Base-by-base conservation (phyloP, 2,329 filamentous ascomycete genomes). In the Ceratocystis albifundus region DNA sequence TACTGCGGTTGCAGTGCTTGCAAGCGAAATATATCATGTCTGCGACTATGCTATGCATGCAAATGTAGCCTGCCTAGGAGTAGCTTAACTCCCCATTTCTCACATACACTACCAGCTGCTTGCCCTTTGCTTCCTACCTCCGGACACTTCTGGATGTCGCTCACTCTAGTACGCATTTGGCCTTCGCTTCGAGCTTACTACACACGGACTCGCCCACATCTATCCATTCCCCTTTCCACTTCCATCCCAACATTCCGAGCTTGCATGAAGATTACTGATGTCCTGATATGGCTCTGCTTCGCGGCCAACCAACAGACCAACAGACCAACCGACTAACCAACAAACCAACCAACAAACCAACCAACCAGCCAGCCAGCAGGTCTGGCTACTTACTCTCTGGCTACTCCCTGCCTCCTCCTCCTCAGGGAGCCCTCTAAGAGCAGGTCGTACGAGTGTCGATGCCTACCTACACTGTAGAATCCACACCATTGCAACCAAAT, bases 391-490 rank as follows among this genome's bases (percentile, higher is more conserved):
- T 57, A 30, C 4, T 30, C 25, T 20, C 45, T 20, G 15, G n/a
- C 8, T n/a, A n/a, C n/a, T n/a, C n/a, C n/a, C n/a, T n/a, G n/a
- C n/a, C n/a, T n/a, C n/a, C n/a, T 4, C 22, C 50, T 7, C 4
- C 8, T 55, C 20, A 30, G 6, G 25, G 15, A 30, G 25, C 10
- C 17, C 17, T n/a, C 17, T 1, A 28, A 30, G 25, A 30, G 15
- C 50, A 28, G 50, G 50, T 57, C 50, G 50, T 57, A 57, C 50
- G 50, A 57, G 50, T 28, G 22, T 28, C 50, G 50, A 57, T 25
- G 10, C 25, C 17, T 30, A 30, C 8, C 10, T 57, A 22, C 20
- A 50, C 46, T 50, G 25, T 32, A 20, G 25, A 28, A 32, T 57
- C 25, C 5, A 32, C 50, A 32, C 50, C 17, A 32, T 57, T 28